Percentiles rank a stretch among this genome's conserved stretches.
phyloP scores from a whole-genome alignment of 495 filamentous ascomycete genomes.

The Astrocystis sublimbata region DNA sequence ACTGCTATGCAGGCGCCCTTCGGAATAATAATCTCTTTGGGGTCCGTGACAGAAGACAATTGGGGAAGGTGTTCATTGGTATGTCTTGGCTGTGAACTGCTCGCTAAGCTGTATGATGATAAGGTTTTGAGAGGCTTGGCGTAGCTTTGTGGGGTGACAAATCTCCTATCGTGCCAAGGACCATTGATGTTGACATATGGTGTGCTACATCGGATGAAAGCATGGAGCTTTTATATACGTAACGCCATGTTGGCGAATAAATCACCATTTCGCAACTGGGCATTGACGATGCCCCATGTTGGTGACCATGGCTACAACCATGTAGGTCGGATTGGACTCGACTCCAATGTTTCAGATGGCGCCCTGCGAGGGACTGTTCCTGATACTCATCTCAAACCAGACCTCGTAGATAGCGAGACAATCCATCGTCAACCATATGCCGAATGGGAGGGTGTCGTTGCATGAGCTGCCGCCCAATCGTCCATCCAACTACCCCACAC shows the following conservation, averaged over 20 bases:
- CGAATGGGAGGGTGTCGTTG: slow-evolving; percentile 2
- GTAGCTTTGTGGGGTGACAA: slow-evolving; percentile 3
- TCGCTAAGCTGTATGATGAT: too few species aligned
- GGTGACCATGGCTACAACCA: neutral
- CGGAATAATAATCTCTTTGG: neutral
- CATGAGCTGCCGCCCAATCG: neutral
- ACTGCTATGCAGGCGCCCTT: neutral
- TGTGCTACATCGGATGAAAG: neutral
- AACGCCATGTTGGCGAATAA: neutral
- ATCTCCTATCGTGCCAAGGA: slow-evolving; percentile 6
- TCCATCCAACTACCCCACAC: neutral
- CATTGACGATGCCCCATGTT: neutral
- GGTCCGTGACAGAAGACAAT: neutral
- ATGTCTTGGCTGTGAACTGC: neutral
- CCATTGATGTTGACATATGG: neutral
- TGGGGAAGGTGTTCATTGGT: neutral
- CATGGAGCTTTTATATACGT: neutral
- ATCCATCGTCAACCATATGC: neutral
- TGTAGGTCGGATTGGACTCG: too few species aligned
- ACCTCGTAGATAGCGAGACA: neutral
- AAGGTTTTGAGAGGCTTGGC: slow-evolving; percentile 9
- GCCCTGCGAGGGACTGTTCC: neutral
- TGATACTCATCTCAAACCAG: neutral
- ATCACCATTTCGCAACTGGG: neutral
- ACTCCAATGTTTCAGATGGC: neutral